Evolutionary conservation across 2,329 filamentous ascomycete species (phyloP), one percentile per base, ranked within the genome.

Genomic region (Alternaria burnsii): DNA sequence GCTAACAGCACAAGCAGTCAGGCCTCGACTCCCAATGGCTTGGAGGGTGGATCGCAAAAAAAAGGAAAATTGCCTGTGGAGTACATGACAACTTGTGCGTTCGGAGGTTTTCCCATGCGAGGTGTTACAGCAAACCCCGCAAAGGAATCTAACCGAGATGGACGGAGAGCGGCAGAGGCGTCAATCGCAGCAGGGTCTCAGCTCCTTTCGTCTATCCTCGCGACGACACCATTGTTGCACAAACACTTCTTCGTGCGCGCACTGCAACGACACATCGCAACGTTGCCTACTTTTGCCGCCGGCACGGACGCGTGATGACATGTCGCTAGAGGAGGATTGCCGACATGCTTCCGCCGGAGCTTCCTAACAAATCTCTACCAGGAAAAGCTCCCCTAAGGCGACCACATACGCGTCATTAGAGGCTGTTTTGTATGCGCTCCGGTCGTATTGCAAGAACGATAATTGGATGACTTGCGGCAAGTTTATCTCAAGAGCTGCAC

Each of bases 141-240:
- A n/a, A 18, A 24, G 12, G 32, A 51, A 41, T 50, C 30, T 52
- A 44, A 36, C 28, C 48, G 40, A 52, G 22, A 40, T n/a, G 55
- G 51, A 20, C 55, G 55, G 40, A 46, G 11, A 20, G 26, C 55
- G 50, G 48, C 47, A 41, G 32, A 52, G 55, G 48, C 55, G 22
- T 41, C 34, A 30, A 5, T 22, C 34, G 36, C 16, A 52, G 9
- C 28, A 50, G 32, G 53, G 24, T 50, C 46, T 24, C 22, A 52
- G 34, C 50, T 41, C 36, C 5, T 41, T 41, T 16, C 14, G 14
- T 50, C 3, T 26, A 50, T 26, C 32, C 32, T 36, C 12, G 12
- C 32, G 32, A 36, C 32, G 20, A 38, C 46, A 1, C 24, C 0
- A 12, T 30, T 12, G 5, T 50, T 38, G 18, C 32, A 50, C 46